Conservation (phyloP, 345 rosid genomes). For the Boechera retrofracta region DNA sequence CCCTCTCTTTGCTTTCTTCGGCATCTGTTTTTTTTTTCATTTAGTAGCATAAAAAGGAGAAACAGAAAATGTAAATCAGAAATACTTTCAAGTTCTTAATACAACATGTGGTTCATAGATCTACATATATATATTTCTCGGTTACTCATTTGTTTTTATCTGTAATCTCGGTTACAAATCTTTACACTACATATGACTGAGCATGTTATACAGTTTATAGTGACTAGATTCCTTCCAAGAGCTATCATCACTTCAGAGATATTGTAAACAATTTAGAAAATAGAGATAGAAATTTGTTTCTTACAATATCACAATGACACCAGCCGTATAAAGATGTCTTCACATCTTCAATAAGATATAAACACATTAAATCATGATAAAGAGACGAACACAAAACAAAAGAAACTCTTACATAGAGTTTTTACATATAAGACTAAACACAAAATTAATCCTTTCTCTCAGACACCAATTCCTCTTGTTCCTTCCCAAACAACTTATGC, state of each 20-base stretch:
- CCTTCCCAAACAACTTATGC: constrained; percentile 82
- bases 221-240: not conserved
- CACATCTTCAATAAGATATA: not conserved
- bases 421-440: constrained; percentile 6
- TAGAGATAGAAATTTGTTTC: not conserved
- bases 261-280: not conserved
- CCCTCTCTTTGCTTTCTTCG: not conserved
- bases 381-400: not conserved
- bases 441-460: constrained; percentile 26
- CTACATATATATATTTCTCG: not conserved
- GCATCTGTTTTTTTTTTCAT: not conserved
- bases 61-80: constrained; percentile 35
- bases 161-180: too few species aligned
- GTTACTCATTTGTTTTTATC: not conserved
- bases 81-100: constrained; percentile 34
- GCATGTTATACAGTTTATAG: not conserved
- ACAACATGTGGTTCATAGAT: constrained; percentile 26
- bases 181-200: too few species aligned
- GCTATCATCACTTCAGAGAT: not conserved
- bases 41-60: constrained; percentile 14
- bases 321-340: not conserved
- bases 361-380: constrained; percentile 1
- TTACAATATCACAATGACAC: not conserved
- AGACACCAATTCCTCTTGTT: constrained; percentile 47
- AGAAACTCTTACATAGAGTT: constrained; percentile 7